Evolutionary conservation across 2,329 filamentous ascomycete genomes (phyloP).

Genomic region (Scedosporium minutisporum): DNA sequence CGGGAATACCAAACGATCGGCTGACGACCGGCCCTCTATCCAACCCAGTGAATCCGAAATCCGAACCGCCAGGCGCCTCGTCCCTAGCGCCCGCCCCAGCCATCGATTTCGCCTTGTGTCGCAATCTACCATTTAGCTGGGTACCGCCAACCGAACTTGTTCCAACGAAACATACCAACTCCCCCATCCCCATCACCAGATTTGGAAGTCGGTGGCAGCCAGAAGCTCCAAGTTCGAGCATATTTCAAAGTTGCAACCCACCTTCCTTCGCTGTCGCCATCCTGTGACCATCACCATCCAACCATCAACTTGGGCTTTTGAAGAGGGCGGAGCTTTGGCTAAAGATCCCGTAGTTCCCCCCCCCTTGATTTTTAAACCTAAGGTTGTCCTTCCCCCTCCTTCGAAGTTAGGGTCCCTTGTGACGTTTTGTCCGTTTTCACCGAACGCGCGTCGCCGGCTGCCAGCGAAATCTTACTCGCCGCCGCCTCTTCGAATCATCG

Average conservation of each 20-base stretch:
- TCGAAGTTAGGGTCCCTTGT: not conserved
- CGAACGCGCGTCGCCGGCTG: not conserved
- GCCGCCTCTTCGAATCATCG: not conserved
- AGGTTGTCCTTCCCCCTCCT: not conserved
- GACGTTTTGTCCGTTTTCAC: not conserved
- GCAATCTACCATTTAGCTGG: conserved; percentile 1
- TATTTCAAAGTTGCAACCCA: not conserved
- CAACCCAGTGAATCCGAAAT: not conserved
- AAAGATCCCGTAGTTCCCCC: not conserved
- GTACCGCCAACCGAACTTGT: not conserved
- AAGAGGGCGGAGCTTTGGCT: not conserved
- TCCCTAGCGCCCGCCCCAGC: not conserved
- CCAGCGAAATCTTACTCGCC: not conserved
- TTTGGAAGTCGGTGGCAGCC: not conserved
- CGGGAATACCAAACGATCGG: not conserved
- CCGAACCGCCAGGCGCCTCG: not conserved
- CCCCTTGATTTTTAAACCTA: not conserved
- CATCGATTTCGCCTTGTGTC: not conserved
- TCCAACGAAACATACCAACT: not conserved
- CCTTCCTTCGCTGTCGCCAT: not conserved
- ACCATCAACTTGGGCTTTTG: not conserved
- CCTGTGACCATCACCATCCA: not conserved
- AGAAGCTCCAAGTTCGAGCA: not conserved
- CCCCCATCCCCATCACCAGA: not conserved
- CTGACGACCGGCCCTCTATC: not conserved